Evolutionary conservation across 1,139 yeast genomes (phyloP), one percentile per base, ranked within the genome.

Genomic region (Scheffersomyces parashehatae): DNA sequence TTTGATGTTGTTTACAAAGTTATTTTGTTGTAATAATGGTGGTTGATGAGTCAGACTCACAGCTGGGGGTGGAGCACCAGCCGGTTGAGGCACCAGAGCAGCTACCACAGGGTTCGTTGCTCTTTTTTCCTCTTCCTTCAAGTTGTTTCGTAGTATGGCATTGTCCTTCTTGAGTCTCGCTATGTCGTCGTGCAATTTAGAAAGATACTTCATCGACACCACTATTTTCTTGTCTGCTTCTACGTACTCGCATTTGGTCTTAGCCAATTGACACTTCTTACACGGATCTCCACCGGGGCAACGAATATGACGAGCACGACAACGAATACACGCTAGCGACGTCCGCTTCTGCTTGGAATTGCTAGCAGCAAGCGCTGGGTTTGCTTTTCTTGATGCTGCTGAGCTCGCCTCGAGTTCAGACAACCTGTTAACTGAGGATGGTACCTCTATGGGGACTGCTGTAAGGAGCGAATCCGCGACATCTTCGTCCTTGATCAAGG

Each of bases 201-300:
- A 81, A 40, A 88, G 62, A 55, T 87, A 87, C 53, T 83, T 83
- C 79, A 86, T 76, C 1, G 93, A 83, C 0, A 87, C 88, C 28
- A 86, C 89, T 14, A 88, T 77, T 59, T 87, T 86, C 67, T 82
- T 84, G 44, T 85, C 90, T 2, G 87, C 89, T 58, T 85, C 93
- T 16, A 81, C 77, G 53, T 87, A 88, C 55, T 85, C 90, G 67
- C 96, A 88, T 29, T 74, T 72, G 2, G 83, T 70, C 43, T 74
- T 76, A 13, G 87, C 81, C 40, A 75, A 62, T 14, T 64, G 67
- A 59, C 96, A 88, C 55, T 83, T 83, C 43, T 71, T 65, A 60
- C 96, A 88, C 0, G 91, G 89, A 34, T 82, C 78, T 1, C 89
- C 93, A 1, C 95, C 95, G 9, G 90, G 90, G 58, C 96, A 88